A percentile compares a stretch with the other conserved stretches of the same genome.
Conservation (phyloP, 768 basidiomycete genomes). For the Steccherinum ochraceum region DNA sequence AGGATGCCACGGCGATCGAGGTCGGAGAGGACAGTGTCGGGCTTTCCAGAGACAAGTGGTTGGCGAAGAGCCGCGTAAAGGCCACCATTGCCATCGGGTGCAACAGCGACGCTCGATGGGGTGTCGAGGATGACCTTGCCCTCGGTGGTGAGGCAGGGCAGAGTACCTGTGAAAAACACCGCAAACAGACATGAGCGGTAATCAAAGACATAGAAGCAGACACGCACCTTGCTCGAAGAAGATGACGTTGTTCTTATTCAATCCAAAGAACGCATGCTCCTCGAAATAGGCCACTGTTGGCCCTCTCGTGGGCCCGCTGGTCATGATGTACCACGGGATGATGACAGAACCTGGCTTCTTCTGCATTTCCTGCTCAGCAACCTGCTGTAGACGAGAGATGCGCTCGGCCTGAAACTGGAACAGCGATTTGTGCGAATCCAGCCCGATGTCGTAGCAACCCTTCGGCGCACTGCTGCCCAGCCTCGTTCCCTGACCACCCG, state of each 20-base stretch:
- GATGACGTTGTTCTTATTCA: slow-evolving; percentile 72
- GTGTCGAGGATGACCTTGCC: slow-evolving; percentile 90
- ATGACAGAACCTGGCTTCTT: slow-evolving; percentile 56
- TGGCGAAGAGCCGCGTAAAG: slow-evolving; percentile 89
- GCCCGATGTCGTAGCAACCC: slow-evolving; percentile 95
- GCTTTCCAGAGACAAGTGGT: slow-evolving; percentile 54
- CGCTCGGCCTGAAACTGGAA: slow-evolving; percentile 99
- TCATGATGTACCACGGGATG: slow-evolving; percentile 99
- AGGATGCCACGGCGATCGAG: slow-evolving; percentile 67
- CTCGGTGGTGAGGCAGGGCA: slow-evolving; percentile 91
- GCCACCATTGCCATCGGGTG: slow-evolving; percentile 97
- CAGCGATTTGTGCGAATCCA: slow-evolving; percentile 88
- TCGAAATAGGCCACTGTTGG: slow-evolving; percentile 85
- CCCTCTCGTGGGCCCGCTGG: slow-evolving; percentile 87
- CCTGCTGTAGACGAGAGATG: slow-evolving; percentile 73
- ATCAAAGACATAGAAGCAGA: neutral
- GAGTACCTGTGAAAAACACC: slow-evolving; percentile 55
- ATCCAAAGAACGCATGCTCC: slow-evolving; percentile 73
- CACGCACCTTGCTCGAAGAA: slow-evolving; percentile 92
- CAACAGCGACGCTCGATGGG: slow-evolving; percentile 77
- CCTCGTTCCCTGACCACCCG: slow-evolving; percentile 95
- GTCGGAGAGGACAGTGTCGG: slow-evolving; percentile 78
- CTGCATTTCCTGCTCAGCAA: slow-evolving; percentile 48
- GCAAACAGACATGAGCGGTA: neutral
- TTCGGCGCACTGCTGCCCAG: slow-evolving; percentile 91